These are phyloP conservation scores for Tolypocladium amazonense DNA, from an alignment of 2,329 filamentous ascomycete genomes.

Conservation along the genomic window DNA sequence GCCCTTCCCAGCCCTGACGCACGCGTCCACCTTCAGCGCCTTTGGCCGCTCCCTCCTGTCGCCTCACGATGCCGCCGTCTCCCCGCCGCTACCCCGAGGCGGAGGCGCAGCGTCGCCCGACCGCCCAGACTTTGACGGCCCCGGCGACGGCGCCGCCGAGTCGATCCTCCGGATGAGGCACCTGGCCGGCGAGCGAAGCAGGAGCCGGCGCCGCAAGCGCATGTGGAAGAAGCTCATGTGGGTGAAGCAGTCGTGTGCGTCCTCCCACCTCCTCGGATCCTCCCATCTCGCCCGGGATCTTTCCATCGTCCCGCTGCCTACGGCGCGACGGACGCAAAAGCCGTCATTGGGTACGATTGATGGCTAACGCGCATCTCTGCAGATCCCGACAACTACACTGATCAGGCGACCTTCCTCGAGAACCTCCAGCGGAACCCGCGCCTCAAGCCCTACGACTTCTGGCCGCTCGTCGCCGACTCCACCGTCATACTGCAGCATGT, in stretches of 20 bases:
- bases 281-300: too few species aligned
- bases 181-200: conserved; percentile 44
- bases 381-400: conserved; percentile 99
- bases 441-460: conserved; percentile 93
- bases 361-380: not conserved
- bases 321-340: not conserved
- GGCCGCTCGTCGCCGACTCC: conserved; percentile 88
- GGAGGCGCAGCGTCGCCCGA: conserved; percentile 8
- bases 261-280: not conserved
- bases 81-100: conserved; percentile 35
- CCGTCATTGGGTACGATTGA: not conserved
- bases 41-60: conserved; percentile 59
- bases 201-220: conserved; percentile 57
- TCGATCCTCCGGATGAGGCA: conserved; percentile 28
- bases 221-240: conserved; percentile 94
- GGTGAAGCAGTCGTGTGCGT: conserved; percentile 88
- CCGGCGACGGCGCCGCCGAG: conserved; percentile 24
- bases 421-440: conserved; percentile 91
- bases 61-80: conserved; percentile 74
- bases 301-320: not conserved
- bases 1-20: conserved; percentile 21
- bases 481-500: conserved; percentile 97
- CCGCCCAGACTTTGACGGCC: conserved; percentile 9
- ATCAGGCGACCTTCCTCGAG: conserved; percentile 92
- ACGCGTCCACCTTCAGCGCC: conserved; percentile 16